Evolutionary conservation across 2,329 filamentous ascomycete species (phyloP), one percentile per base, ranked within the genome.

Genomic region (Fusarium secorum): DNA sequence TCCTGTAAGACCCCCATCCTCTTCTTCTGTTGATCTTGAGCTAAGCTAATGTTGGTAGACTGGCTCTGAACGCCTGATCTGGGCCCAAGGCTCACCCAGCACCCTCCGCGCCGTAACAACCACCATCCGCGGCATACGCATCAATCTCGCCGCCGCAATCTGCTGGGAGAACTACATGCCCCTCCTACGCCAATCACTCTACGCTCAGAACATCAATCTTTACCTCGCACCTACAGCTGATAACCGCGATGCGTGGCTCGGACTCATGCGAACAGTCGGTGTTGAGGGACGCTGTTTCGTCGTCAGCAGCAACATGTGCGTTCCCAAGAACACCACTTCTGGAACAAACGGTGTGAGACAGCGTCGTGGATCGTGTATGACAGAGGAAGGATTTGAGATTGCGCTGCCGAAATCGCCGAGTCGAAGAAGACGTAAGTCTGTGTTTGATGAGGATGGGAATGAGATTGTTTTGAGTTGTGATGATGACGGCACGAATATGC

Each of bases 161-260:
- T 97, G 95, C 84, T 98, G 95, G 95, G 95, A 98, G 80, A 97
- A 93, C 80, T 97, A 95, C 82, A 98, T 97, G 94, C 95, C 95
- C 0, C 83, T 98, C 22, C 85, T 98, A 11, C 88, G 95, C 22
- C 92, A 97, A 78, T 87, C 89, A 20, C 85, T 98, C 39, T 98
- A 98, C 80, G 87, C 89, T 5, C 95, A 98, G 80, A 97, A 97
- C 77, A 90, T 98, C 76, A 97, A 97, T 79, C 83, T 98, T 17
- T 98, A 95, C 81, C 88, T 98, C 4, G 94, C 95, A 0, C 95
- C 95, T 0, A 98, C 95, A 1, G 95, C 95, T 3, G 95, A 98
- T 81, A 88, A 86, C 24, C 87, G 95, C 66, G 92, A 95, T 75
- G 90, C 93, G 0, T 98, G 95, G 95, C 81, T 93, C 28, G 83